Evolutionary conservation across 768 basidiomycete genomes (phyloP).

Genomic region (Boletus pseudopeckii): DNA sequence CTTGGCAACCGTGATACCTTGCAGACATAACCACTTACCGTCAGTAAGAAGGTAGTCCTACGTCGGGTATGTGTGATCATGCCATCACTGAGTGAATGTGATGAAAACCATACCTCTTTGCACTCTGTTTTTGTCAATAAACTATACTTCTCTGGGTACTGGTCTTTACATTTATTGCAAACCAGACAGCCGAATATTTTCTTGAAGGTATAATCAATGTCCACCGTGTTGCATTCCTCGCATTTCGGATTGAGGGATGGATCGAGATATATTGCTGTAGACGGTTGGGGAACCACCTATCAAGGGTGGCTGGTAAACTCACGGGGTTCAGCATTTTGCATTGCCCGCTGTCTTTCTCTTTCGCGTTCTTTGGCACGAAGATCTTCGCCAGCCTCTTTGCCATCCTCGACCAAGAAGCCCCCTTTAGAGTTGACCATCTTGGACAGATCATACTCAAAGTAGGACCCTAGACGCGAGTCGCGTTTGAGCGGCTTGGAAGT

Average conservation of each 20-base stretch:
- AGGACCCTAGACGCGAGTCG: slow-evolving; percentile 79
- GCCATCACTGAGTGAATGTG: neutral
- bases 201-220: slow-evolving; percentile 80
- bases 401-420: slow-evolving; percentile 90
- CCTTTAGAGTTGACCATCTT: slow-evolving; percentile 98
- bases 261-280: slow-evolving; percentile 75
- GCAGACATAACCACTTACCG: slow-evolving; percentile 44
- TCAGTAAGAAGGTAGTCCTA: slow-evolving; percentile 96
- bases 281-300: neutral
- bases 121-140: slow-evolving; percentile 98
- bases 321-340: slow-evolving; percentile 77
- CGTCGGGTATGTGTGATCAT: neutral
- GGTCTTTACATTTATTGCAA: slow-evolving; percentile 88
- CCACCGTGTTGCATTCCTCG: slow-evolving; percentile 78
- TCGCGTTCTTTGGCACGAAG: slow-evolving; percentile 74
- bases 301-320: slow-evolving; percentile 3
- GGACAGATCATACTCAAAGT: slow-evolving; percentile 95
- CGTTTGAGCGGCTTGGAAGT: slow-evolving; percentile 60
- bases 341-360: slow-evolving; percentile 71
- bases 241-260: slow-evolving; percentile 77
- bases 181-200: slow-evolving; percentile 83
- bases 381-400: slow-evolving; percentile 76
- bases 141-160: slow-evolving; percentile 88
- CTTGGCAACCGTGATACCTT: neutral
- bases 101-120: slow-evolving; percentile 63